A percentile compares a stretch with the other conserved stretches of the same genome.
phyloP scores from a whole-genome alignment of 495 filamentous ascomycete genomes.

The Tuber magnatum region DNA sequence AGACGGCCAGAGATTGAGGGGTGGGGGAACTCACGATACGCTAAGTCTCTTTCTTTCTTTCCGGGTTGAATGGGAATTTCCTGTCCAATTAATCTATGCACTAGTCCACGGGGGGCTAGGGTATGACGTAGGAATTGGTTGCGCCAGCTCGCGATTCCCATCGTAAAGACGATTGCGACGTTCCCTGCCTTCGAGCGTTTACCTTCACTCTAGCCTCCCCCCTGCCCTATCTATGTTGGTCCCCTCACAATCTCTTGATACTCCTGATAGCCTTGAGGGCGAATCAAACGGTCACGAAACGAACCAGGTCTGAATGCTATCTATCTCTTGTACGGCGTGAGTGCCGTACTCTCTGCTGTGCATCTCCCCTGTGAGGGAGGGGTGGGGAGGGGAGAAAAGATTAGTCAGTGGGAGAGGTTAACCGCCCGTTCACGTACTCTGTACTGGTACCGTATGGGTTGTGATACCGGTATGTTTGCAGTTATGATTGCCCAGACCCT shows the following conservation, averaged over 20 bases:
- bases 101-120: neutral
- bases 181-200: neutral
- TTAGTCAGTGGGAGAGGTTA: neutral
- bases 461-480: too few relatives aligned
- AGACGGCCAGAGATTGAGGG: neutral
- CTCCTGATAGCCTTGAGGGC: neutral
- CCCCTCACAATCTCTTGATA: neutral
- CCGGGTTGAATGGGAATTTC: neutral
- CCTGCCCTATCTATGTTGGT: neutral
- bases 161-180: neutral
- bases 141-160: neutral
- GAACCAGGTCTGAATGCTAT: neutral
- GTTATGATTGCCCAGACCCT: neutral
- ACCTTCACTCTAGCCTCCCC: too few relatives aligned
- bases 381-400: neutral
- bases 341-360: neutral
- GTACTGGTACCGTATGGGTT: neutral
- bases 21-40: neutral
- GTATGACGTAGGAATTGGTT: neutral
- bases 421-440: neutral
- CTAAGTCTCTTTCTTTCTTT: neutral
- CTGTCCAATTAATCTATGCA: constrained; percentile 1
- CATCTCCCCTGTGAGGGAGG: neutral
- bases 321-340: neutral
- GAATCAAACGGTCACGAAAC: neutral